Conservation (phyloP, 2,329 filamentous ascomycete genomes). For the Elsinoe batatas region DNA sequence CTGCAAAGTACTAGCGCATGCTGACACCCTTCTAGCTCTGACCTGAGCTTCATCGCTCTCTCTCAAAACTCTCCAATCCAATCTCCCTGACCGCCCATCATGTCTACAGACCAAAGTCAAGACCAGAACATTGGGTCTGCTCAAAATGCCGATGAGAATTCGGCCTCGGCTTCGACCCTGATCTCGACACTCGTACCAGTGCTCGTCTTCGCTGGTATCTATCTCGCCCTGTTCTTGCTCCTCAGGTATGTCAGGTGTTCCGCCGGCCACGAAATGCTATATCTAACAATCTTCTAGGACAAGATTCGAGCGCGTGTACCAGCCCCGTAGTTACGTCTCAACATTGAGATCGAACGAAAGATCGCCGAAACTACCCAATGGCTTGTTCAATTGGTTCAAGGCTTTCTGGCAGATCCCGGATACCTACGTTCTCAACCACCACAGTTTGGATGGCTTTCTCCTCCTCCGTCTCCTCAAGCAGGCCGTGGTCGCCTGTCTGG, state of each 20-base stretch:
- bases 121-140: conserved; percentile 7
- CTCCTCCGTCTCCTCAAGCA: conserved; percentile 83
- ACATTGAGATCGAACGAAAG: conserved; percentile 33
- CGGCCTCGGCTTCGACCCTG: conserved; percentile 24
- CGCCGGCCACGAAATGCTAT: no score
- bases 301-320: conserved; percentile 36
- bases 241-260: conserved; percentile 18
- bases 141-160: background rate
- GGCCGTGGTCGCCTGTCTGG: conserved; percentile 65
- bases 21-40: no score
- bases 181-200: conserved; percentile 30
- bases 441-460: conserved; percentile 85
- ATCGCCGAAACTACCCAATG: conserved; percentile 29
- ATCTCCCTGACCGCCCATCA: background rate
- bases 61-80: no score
- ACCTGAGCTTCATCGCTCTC: background rate
- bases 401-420: conserved; percentile 52
- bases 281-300: conserved; percentile 19
- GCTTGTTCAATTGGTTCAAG: conserved; percentile 33
- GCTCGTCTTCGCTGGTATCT: conserved; percentile 26
- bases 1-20: no score
- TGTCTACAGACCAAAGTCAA: conserved; percentile 3
- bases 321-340: conserved; percentile 36
- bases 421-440: conserved; percentile 75
- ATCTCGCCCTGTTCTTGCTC: conserved; percentile 30